A percentile compares a stretch with the other conserved stretches of the same genome.
Conservation (phyloP, 2,329 filamentous ascomycete genomes). For the Fusarium guadeloupense region DNA sequence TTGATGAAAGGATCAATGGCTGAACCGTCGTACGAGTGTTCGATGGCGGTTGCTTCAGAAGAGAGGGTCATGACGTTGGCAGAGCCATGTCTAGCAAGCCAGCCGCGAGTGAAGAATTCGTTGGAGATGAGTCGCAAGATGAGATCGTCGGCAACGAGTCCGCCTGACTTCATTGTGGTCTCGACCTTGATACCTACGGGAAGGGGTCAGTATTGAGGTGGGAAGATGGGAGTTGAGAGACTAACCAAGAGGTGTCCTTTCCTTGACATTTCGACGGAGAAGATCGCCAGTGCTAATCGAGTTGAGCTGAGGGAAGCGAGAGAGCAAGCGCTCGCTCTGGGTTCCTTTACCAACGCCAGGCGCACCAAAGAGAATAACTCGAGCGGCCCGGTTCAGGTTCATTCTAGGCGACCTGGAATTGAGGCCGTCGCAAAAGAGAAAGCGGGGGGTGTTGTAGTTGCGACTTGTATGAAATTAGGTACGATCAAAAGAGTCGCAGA, state of each 20-base stretch:
- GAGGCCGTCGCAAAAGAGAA: slow-evolving; percentile 28
- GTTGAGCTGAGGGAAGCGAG: slow-evolving; percentile 86
- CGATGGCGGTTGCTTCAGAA: slow-evolving; percentile 51
- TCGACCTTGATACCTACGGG: slow-evolving; percentile 86
- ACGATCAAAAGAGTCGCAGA: neutral
- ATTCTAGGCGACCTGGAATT: slow-evolving; percentile 52
- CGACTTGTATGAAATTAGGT: neutral
- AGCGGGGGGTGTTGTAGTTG: neutral
- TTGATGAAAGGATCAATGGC: slow-evolving; percentile 54
- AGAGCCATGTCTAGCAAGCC: slow-evolving; percentile 68
- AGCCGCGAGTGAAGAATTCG: slow-evolving; percentile 85
- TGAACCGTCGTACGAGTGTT: slow-evolving; percentile 49
- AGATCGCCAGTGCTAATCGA: slow-evolving; percentile 95
- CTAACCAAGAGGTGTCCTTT: slow-evolving; percentile 83
- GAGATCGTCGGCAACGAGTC: slow-evolving; percentile 89
- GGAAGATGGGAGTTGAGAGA: slow-evolving; percentile 1
- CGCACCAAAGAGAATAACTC: slow-evolving; percentile 93
- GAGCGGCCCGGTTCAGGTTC: slow-evolving; percentile 81
- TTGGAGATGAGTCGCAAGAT: slow-evolving; percentile 93
- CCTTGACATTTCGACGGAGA: slow-evolving; percentile 90
- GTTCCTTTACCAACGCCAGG: slow-evolving; percentile 98
- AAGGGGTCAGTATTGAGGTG: slow-evolving; percentile 5
- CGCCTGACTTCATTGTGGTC: slow-evolving; percentile 84
- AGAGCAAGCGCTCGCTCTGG: slow-evolving; percentile 87
- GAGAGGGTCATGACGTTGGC: slow-evolving; percentile 63